phyloP scores from a whole-genome alignment of 345 rosid genomes.

The Arabis alpina region DNA sequence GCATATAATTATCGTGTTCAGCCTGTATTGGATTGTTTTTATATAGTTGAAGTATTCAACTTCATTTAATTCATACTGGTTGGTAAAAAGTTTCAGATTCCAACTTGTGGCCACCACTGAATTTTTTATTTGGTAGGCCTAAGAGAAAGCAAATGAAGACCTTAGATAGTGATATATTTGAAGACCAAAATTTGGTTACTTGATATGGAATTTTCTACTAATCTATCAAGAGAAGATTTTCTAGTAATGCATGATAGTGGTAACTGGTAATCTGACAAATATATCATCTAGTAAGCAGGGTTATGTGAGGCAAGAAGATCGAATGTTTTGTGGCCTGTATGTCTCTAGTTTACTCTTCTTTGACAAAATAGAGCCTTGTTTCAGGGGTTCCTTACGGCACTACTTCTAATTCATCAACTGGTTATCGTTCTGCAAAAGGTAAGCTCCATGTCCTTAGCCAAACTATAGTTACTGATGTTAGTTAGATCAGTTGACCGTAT shows the following conservation, averaged over 20 bases:
- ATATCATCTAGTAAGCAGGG: constrained; percentile 9
- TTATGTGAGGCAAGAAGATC: constrained; percentile 15
- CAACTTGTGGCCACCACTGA: constrained; percentile 9
- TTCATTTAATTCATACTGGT: constrained; percentile 24
- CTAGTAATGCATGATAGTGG: constrained; percentile 13
- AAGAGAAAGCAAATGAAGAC: constrained; percentile 18
- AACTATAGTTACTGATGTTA: constrained; percentile 18
- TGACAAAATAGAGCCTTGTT: constrained; percentile 67
- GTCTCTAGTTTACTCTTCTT: constrained; percentile 34
- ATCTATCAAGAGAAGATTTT: constrained; percentile 9
- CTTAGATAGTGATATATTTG: neutral
- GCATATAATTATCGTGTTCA: neutral
- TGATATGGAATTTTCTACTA: constrained; percentile 16
- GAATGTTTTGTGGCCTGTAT: constrained; percentile 17
- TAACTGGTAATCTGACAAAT: constrained; percentile 1
- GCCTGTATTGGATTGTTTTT: neutral
- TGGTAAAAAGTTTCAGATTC: constrained; percentile 7
- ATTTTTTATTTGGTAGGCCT: neutral
- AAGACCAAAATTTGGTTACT: neutral
- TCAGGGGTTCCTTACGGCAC: constrained; percentile 94
- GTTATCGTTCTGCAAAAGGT: constrained; percentile 92
- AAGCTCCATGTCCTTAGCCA: constrained; percentile 46
- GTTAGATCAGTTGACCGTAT: constrained; percentile 21
- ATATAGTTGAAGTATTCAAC: constrained; percentile 7
- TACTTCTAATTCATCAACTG: constrained; percentile 78